These are phyloP conservation scores for Solanum chacoense DNA, from an alignment of 305 asterid genomes.

Conservation along the genomic window DNA sequence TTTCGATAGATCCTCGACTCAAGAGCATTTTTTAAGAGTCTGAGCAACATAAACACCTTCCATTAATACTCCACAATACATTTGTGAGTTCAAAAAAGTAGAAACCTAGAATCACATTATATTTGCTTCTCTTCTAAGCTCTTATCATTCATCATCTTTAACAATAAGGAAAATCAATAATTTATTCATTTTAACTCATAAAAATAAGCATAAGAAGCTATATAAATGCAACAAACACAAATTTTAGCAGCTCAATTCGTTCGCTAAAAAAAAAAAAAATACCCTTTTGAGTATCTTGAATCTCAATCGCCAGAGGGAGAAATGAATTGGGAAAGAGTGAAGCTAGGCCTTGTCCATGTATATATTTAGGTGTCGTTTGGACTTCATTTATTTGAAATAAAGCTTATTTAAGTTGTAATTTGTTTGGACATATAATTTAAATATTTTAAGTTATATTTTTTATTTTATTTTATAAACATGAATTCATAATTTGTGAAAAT, in stretches of 20 bases:
- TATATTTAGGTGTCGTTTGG: not conserved
- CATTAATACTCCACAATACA: not conserved
- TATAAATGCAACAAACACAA: not conserved
- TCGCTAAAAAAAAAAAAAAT: not conserved
- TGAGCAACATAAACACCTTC: not conserved
- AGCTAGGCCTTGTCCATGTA: not conserved
- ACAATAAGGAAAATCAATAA: not conserved
- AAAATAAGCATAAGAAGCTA: not conserved
- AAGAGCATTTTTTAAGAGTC: not conserved
- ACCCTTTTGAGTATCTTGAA: not conserved
- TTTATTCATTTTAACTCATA: no score
- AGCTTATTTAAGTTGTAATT: not conserved
- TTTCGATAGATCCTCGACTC: rapidly evolving
- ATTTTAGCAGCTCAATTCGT: no score
- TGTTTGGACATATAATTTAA: not conserved
- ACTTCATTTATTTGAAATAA: not conserved
- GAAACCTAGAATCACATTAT: not conserved
- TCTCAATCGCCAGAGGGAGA: not conserved
- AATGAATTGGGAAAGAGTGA: not conserved
- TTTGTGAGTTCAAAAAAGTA: no score
- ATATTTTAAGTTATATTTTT: no score
- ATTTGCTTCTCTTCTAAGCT: not conserved
- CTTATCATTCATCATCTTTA: no score
- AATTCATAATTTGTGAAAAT: no score
- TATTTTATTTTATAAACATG: no score